phyloP scores from a whole-genome alignment of 768 basidiomycete genomes.

The Panaeolus papilionaceus region DNA sequence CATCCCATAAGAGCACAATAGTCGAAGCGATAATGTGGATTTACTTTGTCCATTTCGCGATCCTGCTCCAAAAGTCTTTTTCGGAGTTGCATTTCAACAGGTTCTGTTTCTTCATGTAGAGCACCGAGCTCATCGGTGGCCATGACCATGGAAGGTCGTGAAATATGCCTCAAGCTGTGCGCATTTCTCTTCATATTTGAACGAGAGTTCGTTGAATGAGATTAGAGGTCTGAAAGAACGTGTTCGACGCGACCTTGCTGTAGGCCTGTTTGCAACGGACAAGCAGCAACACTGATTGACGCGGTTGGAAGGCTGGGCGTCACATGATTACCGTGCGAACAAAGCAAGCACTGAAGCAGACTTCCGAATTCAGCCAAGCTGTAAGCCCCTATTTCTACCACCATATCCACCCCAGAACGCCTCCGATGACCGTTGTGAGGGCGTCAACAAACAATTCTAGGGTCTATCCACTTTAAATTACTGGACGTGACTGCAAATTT shows the following conservation, averaged over 20 bases:
- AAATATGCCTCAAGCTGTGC: conserved; percentile 65
- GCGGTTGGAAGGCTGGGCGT: background rate
- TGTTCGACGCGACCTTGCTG: background rate
- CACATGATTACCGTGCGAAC: background rate
- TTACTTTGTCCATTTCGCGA: conserved; percentile 73
- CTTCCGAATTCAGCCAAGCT: no score
- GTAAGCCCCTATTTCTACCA: no score
- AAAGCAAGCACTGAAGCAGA: background rate
- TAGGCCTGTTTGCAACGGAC: background rate
- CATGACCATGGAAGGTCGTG: conserved; percentile 55
- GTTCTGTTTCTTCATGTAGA: conserved; percentile 64
- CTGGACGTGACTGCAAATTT: no score
- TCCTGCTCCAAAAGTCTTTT: conserved; percentile 71
- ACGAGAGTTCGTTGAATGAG: background rate
- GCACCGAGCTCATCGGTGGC: conserved; percentile 64
- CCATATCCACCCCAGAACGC: no score
- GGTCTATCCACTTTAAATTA: no score
- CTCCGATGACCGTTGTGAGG: no score
- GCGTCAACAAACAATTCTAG: no score
- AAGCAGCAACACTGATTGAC: background rate
- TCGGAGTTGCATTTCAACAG: conserved; percentile 65
- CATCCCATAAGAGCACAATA: background rate
- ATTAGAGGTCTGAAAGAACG: background rate
- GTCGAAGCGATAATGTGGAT: conserved; percentile 17
- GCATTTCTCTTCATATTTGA: conserved; percentile 58